Conservation (phyloP, 2,329 filamentous ascomycete genomes). For the Penicillium sp. region DNA sequence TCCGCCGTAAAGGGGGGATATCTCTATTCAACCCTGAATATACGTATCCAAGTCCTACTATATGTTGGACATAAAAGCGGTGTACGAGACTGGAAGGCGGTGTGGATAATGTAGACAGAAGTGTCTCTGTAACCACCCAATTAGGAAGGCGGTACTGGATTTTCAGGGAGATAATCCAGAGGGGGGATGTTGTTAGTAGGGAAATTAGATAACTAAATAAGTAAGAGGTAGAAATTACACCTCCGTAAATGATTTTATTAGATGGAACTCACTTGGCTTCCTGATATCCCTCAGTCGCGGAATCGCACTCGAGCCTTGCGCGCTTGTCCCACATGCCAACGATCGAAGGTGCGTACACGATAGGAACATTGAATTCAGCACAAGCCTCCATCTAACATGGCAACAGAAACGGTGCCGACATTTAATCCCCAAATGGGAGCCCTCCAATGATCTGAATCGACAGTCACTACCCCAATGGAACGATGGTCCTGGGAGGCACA, state of each 20-base stretch:
- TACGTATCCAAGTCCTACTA: too few species aligned
- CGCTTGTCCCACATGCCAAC: constrained; percentile 34
- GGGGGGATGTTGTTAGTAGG: too few species aligned
- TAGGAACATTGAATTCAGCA: background rate
- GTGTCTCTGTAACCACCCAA: too few species aligned
- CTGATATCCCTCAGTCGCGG: constrained; percentile 35
- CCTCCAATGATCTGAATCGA: constrained; percentile 1
- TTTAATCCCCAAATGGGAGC: constrained; percentile 14
- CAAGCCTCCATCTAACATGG: background rate
- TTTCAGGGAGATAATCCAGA: too few species aligned
- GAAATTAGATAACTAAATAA: too few species aligned
- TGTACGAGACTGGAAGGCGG: too few species aligned
- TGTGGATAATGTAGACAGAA: too few species aligned
- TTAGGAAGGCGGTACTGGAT: too few species aligned
- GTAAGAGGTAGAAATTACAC: background rate
- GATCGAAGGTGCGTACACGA: constrained; percentile 29
- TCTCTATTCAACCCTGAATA: too few species aligned
- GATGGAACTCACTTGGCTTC: constrained; percentile 39
- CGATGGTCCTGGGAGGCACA: background rate
- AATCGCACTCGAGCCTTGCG: constrained; percentile 30
- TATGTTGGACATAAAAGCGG: too few species aligned
- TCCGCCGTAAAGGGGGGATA: too few species aligned
- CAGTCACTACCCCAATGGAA: background rate
- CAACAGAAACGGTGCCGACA: constrained; percentile 36
- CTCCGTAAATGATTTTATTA: background rate